These are phyloP conservation scores for Rosa lucieae DNA, from an alignment of 306 rosid species.

Conservation along the genomic window DNA sequence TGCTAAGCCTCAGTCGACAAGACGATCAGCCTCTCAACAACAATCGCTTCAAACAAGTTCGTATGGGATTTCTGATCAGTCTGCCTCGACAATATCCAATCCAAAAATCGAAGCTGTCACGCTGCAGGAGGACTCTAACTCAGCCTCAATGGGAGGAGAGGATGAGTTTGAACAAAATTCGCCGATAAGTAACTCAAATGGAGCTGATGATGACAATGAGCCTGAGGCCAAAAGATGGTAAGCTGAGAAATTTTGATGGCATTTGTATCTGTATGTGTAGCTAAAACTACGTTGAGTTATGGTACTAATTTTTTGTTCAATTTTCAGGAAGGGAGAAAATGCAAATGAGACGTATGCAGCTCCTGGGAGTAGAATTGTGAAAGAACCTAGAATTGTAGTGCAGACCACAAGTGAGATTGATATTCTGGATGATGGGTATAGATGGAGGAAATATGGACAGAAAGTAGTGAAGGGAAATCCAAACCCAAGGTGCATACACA, in stretches of 20 bases:
- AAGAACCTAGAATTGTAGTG: slow-evolving; percentile 95
- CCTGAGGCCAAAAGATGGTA: slow-evolving; percentile 89
- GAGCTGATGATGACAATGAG: slow-evolving; percentile 53
- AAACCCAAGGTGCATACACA: slow-evolving; percentile 72
- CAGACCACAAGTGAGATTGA: slow-evolving; percentile 96
- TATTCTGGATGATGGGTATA: slow-evolving; percentile 89
- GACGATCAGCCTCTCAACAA: slow-evolving; percentile 49
- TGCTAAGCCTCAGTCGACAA: slow-evolving; percentile 72
- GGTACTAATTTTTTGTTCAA: not conserved
- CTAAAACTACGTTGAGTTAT: slow-evolving; percentile 7
- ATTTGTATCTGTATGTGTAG: slow-evolving; percentile 6
- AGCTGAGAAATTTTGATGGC: not conserved
- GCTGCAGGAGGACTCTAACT: slow-evolving; percentile 64
- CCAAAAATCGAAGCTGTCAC: slow-evolving; percentile 35
- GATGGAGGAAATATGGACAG: slow-evolving; percentile 99
- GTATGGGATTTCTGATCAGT: slow-evolving; percentile 55
- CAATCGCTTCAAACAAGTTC: slow-evolving; percentile 42
- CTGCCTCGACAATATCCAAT: slow-evolving; percentile 45
- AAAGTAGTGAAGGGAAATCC: slow-evolving; percentile 99
- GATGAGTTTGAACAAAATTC: slow-evolving; percentile 71
- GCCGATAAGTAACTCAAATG: slow-evolving; percentile 55
- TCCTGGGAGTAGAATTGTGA: slow-evolving; percentile 70
- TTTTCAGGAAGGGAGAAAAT: slow-evolving; percentile 76
- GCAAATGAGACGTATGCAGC: slow-evolving; percentile 49
- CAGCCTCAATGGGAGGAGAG: slow-evolving; percentile 73